Base-by-base conservation (phyloP, 106 monocot species). In the Hemerocallis citrina region DNA sequence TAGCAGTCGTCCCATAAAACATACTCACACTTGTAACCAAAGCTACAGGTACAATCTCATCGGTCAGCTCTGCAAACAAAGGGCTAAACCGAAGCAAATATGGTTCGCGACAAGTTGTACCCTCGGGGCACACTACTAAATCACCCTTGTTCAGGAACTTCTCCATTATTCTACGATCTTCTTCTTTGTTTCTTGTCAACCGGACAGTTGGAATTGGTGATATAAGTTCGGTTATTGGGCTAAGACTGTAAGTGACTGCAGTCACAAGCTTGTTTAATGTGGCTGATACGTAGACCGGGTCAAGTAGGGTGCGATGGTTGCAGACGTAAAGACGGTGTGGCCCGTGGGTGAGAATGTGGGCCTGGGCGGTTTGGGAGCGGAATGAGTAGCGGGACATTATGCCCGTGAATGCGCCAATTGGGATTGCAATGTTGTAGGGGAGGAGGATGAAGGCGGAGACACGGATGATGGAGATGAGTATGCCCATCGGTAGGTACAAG, bases 81-180 rank as follows among this genome's bases (percentile, higher is more conserved):
- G 88, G 75, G 71, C 93, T 93, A 70, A 93, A 93, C 49, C 88
- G 62, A 40, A 93, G 78, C 5, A 92, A 72, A 61, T 76, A 85
- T 14, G 88, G 81, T 65, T 92, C 88, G 7, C 92, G 62, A 71
- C 92, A 92, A 1, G 92, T 92, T 0, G 92, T 92, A 20, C 92
- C 92, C 51, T 92, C 92, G 2, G 92, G 84, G 72, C 88, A 92
- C 7, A 92, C 81, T 9, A 75, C 81, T 7, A 93, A 43, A 34
- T 80, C 79, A 3, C 76, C 79, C 16, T 27, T 10, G 12, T 79
- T 34, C 20, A 74, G 29, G 40, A 81, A 34, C 44, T n/a, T 31
- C 21, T 72, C 41, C 79, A 92, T 86, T 1, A 62, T 71, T 7
- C 23, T 34, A 2, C 67, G 15, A 47, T 86, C 90, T 4, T 29